Percentiles rank a stretch among this genome's conserved stretches.
phyloP scores from a whole-genome alignment of 345 rosid species.

The Jatropha curcas region DNA sequence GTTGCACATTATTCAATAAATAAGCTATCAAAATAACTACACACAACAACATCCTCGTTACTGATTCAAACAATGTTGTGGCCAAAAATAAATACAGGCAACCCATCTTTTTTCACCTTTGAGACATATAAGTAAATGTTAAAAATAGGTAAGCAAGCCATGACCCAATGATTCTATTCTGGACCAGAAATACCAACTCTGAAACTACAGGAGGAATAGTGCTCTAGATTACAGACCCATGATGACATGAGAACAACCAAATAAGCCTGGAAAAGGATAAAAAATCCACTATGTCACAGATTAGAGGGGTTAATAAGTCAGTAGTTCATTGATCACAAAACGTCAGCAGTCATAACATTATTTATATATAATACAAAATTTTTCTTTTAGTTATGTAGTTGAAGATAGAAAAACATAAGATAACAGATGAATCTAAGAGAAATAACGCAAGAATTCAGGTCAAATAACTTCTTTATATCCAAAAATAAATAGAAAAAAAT shows the following conservation, averaged over 20 bases:
- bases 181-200: not conserved
- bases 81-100: not conserved
- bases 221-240: not conserved
- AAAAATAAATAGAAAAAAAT: not conserved
- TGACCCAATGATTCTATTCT: not conserved
- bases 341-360: not conserved
- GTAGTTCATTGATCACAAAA: not conserved
- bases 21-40: not conserved
- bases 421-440: not conserved
- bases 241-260: not conserved
- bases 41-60: not conserved
- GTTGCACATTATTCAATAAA: not conserved
- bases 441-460: no score
- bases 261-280: not conserved
- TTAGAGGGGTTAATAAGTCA: not conserved
- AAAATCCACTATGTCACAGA: not conserved
- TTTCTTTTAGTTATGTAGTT: not conserved
- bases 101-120: not conserved
- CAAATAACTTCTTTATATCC: not conserved
- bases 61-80: not conserved
- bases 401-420: not conserved
- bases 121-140: not conserved
- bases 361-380: not conserved
- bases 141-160: not conserved
- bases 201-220: no score